These are phyloP conservation scores for Proliferodiscus dingleyae DNA, from an alignment of 2,329 filamentous ascomycete species.

Conservation along the genomic window DNA sequence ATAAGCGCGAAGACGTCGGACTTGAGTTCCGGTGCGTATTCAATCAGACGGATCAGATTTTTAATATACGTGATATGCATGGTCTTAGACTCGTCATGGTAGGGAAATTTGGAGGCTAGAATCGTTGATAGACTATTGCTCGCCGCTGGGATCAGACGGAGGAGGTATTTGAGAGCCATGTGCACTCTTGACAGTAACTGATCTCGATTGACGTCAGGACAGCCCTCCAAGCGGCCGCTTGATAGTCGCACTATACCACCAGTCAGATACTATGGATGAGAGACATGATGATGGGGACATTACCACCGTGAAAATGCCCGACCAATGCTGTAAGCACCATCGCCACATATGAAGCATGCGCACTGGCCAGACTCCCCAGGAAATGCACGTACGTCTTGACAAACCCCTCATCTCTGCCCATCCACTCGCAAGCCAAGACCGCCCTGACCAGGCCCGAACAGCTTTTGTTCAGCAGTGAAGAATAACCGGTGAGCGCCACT, in stretches of 20 bases:
- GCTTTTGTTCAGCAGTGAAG: conserved; percentile 54
- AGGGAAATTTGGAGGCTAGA: conserved; percentile 67
- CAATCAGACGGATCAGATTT: conserved; percentile 72
- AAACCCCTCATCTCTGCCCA: conserved; percentile 61
- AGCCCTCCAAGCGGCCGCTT: conserved; percentile 36
- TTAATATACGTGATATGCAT: conserved; percentile 84
- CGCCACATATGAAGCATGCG: conserved; percentile 73
- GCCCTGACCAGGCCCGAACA: conserved; percentile 55
- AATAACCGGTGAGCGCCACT: conserved; percentile 56
- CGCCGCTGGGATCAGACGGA: conserved; percentile 77
- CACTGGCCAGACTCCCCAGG: conserved; percentile 68
- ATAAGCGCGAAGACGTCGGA: conserved; percentile 79
- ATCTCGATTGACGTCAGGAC: conserved; percentile 56
- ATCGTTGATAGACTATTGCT: conserved; percentile 64
- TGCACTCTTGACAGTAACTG: conserved; percentile 70
- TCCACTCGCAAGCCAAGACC: conserved; percentile 59
- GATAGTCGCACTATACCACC: conserved; percentile 32
- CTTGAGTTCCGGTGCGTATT: conserved; percentile 73
- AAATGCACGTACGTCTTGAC: conserved; percentile 64
- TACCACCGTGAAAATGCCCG: conserved; percentile 62
- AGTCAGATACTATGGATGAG: conserved; percentile 36
- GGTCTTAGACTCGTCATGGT: conserved; percentile 68
- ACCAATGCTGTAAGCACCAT: conserved; percentile 77
- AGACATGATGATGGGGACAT: conserved; percentile 17
- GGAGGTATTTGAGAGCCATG: conserved; percentile 66